These are phyloP conservation scores for Malus sylvestris DNA, from an alignment of 306 rosid species.

Conservation along the genomic window DNA sequence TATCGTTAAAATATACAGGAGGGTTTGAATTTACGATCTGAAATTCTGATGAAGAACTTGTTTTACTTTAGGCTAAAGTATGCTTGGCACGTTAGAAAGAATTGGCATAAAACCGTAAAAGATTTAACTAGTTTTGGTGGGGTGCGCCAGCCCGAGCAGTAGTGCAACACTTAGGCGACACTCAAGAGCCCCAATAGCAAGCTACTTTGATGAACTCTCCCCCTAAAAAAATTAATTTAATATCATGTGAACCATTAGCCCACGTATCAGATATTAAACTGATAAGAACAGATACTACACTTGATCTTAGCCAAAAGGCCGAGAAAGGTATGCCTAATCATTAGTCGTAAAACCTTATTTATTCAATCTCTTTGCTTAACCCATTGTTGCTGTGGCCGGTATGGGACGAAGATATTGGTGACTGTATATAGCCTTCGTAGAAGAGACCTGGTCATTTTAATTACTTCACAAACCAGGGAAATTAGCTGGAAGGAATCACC, in stretches of 20 bases:
- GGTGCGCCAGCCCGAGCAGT: background rate
- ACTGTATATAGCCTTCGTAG: too few relatives aligned
- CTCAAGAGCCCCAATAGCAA: background rate
- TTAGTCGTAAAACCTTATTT: background rate
- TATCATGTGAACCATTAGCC: fast-evolving
- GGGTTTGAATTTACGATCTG: too few relatives aligned
- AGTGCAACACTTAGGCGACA: background rate
- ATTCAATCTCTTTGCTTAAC: background rate
- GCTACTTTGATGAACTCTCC: fast-evolving
- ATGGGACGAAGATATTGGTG: background rate
- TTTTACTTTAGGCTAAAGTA: too few relatives aligned
- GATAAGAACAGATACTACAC: background rate
- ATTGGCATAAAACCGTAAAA: too few relatives aligned
- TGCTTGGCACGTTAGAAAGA: too few relatives aligned
- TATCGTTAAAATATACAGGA: too few relatives aligned
- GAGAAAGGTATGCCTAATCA: background rate
- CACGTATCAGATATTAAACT: background rate
- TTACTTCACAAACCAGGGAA: too few relatives aligned
- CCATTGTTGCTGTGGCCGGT: background rate
- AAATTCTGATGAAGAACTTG: too few relatives aligned
- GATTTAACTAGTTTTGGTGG: background rate
- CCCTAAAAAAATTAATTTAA: background rate
- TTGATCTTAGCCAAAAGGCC: background rate
- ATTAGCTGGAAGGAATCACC: too few relatives aligned
- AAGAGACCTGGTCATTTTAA: too few relatives aligned